Conservation (phyloP, 495 filamentous ascomycete species). For the Neurospora africana region DNA sequence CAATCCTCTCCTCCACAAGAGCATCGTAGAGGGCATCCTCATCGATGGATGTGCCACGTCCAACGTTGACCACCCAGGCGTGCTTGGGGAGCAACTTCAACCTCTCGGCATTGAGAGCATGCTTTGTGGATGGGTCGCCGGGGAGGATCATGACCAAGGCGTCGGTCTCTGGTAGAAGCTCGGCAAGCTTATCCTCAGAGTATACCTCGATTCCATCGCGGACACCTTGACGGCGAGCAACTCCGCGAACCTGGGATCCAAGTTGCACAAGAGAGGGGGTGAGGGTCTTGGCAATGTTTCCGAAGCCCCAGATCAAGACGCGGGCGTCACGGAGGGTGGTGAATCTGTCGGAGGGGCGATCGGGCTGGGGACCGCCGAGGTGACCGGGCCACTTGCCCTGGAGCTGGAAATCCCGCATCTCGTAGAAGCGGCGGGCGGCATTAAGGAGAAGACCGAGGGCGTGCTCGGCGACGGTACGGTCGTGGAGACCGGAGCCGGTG, state of each 20-base stretch:
- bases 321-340: slow-evolving; percentile 43
- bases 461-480: slow-evolving; percentile 51
- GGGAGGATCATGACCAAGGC: slow-evolving; percentile 72
- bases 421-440: slow-evolving; percentile 41
- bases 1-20: slow-evolving; percentile 54
- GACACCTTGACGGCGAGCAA: slow-evolving; percentile 46
- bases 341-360: slow-evolving; percentile 36
- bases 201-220: slow-evolving; percentile 45
- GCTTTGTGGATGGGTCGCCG: slow-evolving; percentile 50
- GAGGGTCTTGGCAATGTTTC: slow-evolving; percentile 72
- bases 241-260: slow-evolving; percentile 35
- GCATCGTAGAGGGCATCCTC: slow-evolving; percentile 69
- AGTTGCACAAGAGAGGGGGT: slow-evolving; percentile 53
- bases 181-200: slow-evolving; percentile 31
- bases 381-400: slow-evolving; percentile 44
- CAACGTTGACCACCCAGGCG: slow-evolving; percentile 73
- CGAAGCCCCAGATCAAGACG: slow-evolving; percentile 64
- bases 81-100: slow-evolving; percentile 66
- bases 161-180: slow-evolving; percentile 57
- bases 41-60: slow-evolving; percentile 68
- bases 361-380: slow-evolving; percentile 46
- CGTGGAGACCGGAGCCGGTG: slow-evolving; percentile 51
- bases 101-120: slow-evolving; percentile 57
- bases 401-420: slow-evolving; percentile 48
- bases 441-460: slow-evolving; percentile 41